These are phyloP conservation scores for Colletotrichum sp. DNA, from an alignment of 2,329 filamentous ascomycete species.

Conservation along the genomic window DNA sequence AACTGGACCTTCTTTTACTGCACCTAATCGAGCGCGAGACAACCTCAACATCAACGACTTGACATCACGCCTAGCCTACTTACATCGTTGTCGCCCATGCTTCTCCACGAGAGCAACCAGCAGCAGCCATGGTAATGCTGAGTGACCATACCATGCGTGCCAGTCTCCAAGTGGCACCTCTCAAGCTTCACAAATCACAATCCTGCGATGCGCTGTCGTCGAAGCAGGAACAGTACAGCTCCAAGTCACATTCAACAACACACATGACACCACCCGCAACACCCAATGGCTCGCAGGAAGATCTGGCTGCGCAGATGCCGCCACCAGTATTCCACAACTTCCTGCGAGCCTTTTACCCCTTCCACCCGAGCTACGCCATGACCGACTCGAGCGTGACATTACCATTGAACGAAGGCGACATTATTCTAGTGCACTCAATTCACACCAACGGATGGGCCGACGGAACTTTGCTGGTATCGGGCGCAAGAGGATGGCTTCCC, in stretches of 20 bases:
- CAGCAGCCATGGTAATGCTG: slow-evolving; percentile 53
- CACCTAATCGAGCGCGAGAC: background rate
- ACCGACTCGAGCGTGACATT: slow-evolving; percentile 88
- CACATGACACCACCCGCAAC: slow-evolving; percentile 82
- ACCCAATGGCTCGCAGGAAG: slow-evolving; percentile 70
- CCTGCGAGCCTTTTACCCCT: slow-evolving; percentile 91
- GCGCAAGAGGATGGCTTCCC: slow-evolving; percentile 90
- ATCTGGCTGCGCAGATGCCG: slow-evolving; percentile 48
- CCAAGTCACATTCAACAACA: slow-evolving; percentile 50
- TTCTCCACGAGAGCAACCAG: slow-evolving; percentile 31
- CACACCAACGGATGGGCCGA: slow-evolving; percentile 99
- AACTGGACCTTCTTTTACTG: background rate
- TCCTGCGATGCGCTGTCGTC: slow-evolving; percentile 27
- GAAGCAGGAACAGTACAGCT: slow-evolving; percentile 31
- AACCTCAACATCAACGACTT: background rate
- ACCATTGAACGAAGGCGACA: slow-evolving; percentile 86
- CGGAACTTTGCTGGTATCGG: slow-evolving; percentile 85
- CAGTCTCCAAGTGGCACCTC: slow-evolving; percentile 66
- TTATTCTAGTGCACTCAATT: slow-evolving; percentile 93
- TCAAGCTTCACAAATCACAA: slow-evolving; percentile 54
- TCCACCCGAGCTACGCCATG: slow-evolving; percentile 77
- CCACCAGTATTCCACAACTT: slow-evolving; percentile 89
- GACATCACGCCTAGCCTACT: background rate
- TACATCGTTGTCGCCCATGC: slow-evolving; percentile 34
- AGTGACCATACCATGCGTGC: slow-evolving; percentile 53